phyloP scores from a whole-genome alignment of 805 yeast species.

The Sugiyamaella boreocaroliniensis region DNA sequence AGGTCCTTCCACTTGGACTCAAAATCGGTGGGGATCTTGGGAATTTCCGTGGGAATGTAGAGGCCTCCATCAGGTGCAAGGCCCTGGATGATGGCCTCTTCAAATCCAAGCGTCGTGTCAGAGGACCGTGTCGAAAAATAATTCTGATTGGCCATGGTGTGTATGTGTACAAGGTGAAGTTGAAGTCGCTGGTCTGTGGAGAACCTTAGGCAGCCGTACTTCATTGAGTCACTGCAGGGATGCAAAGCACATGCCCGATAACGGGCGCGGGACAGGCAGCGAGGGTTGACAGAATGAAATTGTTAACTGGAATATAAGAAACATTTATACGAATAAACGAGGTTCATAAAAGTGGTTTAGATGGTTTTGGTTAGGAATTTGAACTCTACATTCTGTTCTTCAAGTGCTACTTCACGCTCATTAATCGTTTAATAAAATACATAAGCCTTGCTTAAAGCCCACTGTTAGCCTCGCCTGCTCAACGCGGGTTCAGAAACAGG shows the following conservation, averaged over 20 bases:
- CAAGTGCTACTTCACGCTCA: not conserved
- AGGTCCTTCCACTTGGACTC: constrained; percentile 63
- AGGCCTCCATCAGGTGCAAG: constrained; percentile 96
- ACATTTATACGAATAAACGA: too few species aligned
- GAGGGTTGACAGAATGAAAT: not conserved
- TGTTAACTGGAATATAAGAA: not conserved
- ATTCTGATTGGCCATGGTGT: constrained; percentile 12
- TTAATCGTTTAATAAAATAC: not conserved
- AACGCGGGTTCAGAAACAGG: constrained; percentile 42
- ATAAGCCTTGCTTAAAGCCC: too few species aligned
- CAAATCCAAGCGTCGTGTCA: constrained; percentile 28
- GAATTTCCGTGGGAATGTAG: constrained; percentile 79
- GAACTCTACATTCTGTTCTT: not conserved
- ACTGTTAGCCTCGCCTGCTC: too few species aligned
- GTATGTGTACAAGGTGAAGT: not conserved
- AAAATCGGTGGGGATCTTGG: constrained; percentile 53
- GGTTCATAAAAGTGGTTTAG: not conserved
- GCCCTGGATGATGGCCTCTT: constrained; percentile 50
- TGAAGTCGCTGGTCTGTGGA: not conserved
- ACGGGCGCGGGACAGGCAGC: not conserved
- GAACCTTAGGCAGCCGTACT: not conserved
- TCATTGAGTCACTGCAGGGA: not conserved
- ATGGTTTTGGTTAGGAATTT: not conserved
- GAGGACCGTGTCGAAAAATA: constrained; percentile 39
- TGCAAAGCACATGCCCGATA: not conserved